Evolutionary conservation across 352 stramenopile genomes (phyloP).

Genomic region (Halophytophthora batemanensis): DNA sequence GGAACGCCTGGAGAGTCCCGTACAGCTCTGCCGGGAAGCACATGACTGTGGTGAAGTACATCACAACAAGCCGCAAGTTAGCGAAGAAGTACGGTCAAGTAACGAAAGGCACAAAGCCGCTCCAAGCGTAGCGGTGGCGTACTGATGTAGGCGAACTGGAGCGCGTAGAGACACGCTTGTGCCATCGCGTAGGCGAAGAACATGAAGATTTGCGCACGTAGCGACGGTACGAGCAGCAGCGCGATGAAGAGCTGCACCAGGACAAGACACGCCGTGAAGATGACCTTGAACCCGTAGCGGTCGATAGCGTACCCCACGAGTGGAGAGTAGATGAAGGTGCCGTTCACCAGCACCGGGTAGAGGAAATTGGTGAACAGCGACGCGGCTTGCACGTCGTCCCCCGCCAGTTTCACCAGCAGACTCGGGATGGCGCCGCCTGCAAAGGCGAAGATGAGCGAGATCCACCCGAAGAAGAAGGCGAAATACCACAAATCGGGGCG

Average conservation of each 20-base stretch:
- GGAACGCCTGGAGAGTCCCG: slow-evolving; percentile 73
- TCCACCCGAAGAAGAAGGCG: slow-evolving; percentile 74
- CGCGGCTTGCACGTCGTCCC: slow-evolving; percentile 22
- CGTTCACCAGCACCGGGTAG: slow-evolving; percentile 76
- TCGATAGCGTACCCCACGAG: slow-evolving; percentile 74
- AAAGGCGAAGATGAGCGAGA: slow-evolving; percentile 81
- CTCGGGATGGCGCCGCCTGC: slow-evolving; percentile 70
- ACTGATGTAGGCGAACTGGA: slow-evolving; percentile 89
- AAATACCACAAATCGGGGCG: slow-evolving; percentile 74
- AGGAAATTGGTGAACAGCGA: slow-evolving; percentile 64
- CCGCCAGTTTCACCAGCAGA: slow-evolving; percentile 45
- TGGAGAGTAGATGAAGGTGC: slow-evolving; percentile 77
- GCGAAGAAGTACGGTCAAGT: not conserved
- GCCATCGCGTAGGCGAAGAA: slow-evolving; percentile 79
- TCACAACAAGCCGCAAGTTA: too few relatives aligned
- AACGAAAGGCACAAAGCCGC: too few relatives aligned
- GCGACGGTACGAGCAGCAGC: slow-evolving; percentile 58
- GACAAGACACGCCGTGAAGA: slow-evolving; percentile 61
- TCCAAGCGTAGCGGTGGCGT: slow-evolving; percentile 21
- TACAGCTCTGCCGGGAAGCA: slow-evolving; percentile 76
- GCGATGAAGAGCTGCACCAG: slow-evolving; percentile 66
- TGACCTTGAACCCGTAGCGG: slow-evolving; percentile 72
- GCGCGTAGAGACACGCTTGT: slow-evolving; percentile 68
- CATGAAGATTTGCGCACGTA: slow-evolving; percentile 54
- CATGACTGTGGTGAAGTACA: too few relatives aligned